phyloP scores from a whole-genome alignment of 1,139 yeast genomes.

The Magnusiomyces sp. region DNA sequence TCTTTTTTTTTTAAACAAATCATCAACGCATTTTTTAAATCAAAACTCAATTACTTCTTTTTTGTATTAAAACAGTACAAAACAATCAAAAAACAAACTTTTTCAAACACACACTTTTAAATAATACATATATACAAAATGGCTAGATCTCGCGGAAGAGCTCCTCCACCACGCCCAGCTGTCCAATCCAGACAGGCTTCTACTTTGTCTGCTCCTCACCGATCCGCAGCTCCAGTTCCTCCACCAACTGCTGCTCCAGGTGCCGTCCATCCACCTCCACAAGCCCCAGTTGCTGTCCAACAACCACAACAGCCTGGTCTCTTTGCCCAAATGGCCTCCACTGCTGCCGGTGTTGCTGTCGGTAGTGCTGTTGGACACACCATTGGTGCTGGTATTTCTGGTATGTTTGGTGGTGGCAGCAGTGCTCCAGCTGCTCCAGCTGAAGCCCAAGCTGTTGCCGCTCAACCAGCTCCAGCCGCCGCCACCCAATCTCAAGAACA shows the following conservation, averaged over 20 bases:
- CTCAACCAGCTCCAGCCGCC: slow-evolving; percentile 23
- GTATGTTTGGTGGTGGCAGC: slow-evolving; percentile 80
- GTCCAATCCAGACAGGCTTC: slow-evolving; percentile 64
- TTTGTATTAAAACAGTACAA: not conserved
- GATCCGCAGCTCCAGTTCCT: slow-evolving; percentile 38
- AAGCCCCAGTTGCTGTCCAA: slow-evolving; percentile 33
- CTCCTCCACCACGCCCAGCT: slow-evolving; percentile 36
- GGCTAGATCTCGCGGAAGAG: slow-evolving; percentile 46
- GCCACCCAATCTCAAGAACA: slow-evolving; percentile 28
- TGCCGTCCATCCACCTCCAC: slow-evolving; percentile 30
- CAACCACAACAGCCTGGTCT: slow-evolving; percentile 73
- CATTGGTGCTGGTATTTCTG: slow-evolving; percentile 84
- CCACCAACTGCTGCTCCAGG: slow-evolving; percentile 37
- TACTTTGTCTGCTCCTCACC: slow-evolving; percentile 58
- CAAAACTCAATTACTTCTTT: slow-evolving; percentile 2
- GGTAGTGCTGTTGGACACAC: slow-evolving; percentile 98
- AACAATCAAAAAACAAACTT: slow-evolving; percentile 4
- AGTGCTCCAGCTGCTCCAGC: slow-evolving; percentile 42
- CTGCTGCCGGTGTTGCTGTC: slow-evolving; percentile 99
- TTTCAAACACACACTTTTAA: slow-evolving; percentile 7
- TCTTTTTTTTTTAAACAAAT: not conserved
- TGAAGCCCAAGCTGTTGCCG: slow-evolving; percentile 21
- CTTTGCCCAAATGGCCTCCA: slow-evolving; percentile 95
- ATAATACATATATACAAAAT: slow-evolving; percentile 25
- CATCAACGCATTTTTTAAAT: too few species aligned